These are phyloP conservation scores for Gossypium stocksii DNA, from an alignment of 345 rosid genomes.

Conservation along the genomic window DNA sequence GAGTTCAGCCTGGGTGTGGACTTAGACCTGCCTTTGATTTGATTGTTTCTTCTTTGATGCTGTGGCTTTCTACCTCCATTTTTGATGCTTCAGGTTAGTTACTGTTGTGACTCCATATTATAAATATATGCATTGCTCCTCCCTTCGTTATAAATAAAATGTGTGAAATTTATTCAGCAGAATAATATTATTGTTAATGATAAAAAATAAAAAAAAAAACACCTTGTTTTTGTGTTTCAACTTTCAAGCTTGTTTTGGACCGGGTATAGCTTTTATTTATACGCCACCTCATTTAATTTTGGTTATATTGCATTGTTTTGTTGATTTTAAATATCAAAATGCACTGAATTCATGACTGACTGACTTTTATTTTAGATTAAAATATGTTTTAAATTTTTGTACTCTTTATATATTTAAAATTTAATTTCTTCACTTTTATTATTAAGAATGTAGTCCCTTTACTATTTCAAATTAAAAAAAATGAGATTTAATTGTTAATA, in stretches of 20 bases:
- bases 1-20: neutral
- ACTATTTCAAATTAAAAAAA: too few relatives aligned
- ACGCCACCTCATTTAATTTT: neutral
- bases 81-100: neutral
- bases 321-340: neutral
- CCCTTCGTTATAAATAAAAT: neutral
- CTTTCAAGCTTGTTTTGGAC: neutral
- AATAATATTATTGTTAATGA: neutral
- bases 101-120: neutral
- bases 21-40: neutral
- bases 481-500: too few relatives aligned
- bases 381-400: too few relatives aligned
- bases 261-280: neutral
- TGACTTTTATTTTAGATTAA: too few relatives aligned
- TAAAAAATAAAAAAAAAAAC: neutral
- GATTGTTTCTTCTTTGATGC: neutral
- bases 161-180: neutral
- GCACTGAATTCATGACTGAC: neutral
- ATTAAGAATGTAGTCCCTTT: fast-evolving
- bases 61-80: conserved; percentile 5
- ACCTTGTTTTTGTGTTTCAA: neutral
- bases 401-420: too few relatives aligned
- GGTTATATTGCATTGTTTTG: neutral
- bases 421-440: too few relatives aligned
- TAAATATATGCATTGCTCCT: neutral